These are phyloP conservation scores for Liriodendron chinense DNA, from an alignment of 164 flowering plant species.

Conservation along the genomic window DNA sequence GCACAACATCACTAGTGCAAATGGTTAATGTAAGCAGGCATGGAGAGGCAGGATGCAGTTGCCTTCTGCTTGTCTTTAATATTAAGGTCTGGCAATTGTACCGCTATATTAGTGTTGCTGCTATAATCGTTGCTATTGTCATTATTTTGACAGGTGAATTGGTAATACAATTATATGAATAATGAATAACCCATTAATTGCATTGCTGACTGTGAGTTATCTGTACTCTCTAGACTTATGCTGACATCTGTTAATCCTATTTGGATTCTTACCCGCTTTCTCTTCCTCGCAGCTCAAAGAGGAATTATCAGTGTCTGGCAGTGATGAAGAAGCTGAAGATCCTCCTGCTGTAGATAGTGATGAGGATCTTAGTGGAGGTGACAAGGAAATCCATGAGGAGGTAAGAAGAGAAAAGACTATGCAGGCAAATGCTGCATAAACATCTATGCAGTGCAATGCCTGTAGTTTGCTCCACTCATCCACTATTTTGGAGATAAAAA, in stretches of 20 bases:
- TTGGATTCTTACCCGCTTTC: not conserved
- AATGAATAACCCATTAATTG: not conserved
- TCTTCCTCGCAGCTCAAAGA: constrained; percentile 64
- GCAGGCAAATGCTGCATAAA: not conserved
- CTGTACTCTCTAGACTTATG: not conserved
- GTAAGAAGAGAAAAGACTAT: constrained; percentile 28
- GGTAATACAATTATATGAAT: not conserved
- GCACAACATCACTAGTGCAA: no score
- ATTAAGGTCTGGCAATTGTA: no score
- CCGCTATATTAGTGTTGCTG: not conserved
- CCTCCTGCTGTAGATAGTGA: constrained; percentile 62
- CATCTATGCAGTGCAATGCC: not conserved
- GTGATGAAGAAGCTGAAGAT: constrained; percentile 92
- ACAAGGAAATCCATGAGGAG: constrained; percentile 59
- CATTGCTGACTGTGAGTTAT: not conserved
- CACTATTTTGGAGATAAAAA: not conserved
- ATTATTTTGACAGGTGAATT: not conserved
- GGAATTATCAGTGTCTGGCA: constrained; percentile 73
- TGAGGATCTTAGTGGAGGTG: constrained; percentile 63
- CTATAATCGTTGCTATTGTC: not conserved
- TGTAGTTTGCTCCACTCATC: not conserved
- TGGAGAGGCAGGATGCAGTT: no score
- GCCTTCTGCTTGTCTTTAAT: no score
- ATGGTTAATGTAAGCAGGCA: no score
- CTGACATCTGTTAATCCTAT: not conserved